Base-by-base conservation (phyloP, 2,329 filamentous ascomycete species). In the Scortechinia acanthostroma region DNA sequence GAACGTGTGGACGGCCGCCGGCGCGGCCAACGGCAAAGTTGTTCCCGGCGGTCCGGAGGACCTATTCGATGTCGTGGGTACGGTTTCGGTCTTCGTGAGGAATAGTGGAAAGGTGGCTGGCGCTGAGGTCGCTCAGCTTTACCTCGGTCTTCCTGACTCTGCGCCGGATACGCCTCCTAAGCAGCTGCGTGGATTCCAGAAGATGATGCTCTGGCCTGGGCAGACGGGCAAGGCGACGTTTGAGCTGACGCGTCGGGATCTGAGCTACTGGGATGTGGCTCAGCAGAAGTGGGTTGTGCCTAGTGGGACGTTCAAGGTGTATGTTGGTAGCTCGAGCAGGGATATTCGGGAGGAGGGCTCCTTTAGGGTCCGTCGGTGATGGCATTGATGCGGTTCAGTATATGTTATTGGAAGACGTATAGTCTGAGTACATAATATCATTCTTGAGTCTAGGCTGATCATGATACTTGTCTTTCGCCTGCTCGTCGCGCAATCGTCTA, bases 261-360 rank as follows among this genome's bases (percentile, higher is more conserved):
- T 96, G 46, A 89, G 84, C 59, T 93, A 90, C 68, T 96, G 91
- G 91, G 88, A 95, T 53, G 69, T 77, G 1, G 71, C 58, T 1
- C 60, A 66, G n/a, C 91, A 96, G 71, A 83, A 96, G 69, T 97
- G 91, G 91, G 76, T 89, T 42, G 35, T n/a, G n/a, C n/a, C n/a
- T n/a, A n/a, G n/a, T n/a, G n/a, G n/a, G n/a, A n/a, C n/a, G n/a
- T n/a, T n/a, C n/a, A n/a, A n/a, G n/a, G n/a, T n/a, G n/a, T n/a
- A n/a, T n/a, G n/a, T n/a, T n/a, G n/a, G n/a, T n/a, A n/a, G n/a
- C n/a, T n/a, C n/a, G n/a, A n/a, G n/a, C n/a, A n/a, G n/a, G n/a
- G n/a, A n/a, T n/a, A n/a, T n/a, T n/a, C n/a, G n/a, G n/a, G n/a
- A n/a, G n/a, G n/a, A n/a, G n/a, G n/a, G n/a, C n/a, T n/a, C n/a